These are phyloP conservation scores for Ceriops tagal DNA, from an alignment of 345 rosid species.

Conservation along the genomic window DNA sequence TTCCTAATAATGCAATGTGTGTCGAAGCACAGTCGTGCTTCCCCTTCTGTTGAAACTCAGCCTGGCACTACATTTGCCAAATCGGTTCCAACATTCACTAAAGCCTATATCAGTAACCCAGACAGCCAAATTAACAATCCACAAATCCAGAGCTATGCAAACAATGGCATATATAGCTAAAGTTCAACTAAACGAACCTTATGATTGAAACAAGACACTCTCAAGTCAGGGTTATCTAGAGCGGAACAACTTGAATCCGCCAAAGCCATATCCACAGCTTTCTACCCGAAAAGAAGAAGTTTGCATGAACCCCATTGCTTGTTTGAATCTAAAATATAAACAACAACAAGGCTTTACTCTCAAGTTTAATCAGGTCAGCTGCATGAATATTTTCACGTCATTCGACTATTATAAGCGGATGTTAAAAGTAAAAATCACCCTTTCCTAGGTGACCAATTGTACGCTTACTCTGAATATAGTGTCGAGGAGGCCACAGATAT, in stretches of 20 bases:
- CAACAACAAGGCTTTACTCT: too few species aligned
- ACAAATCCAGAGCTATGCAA: neutral
- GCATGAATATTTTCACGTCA: too few species aligned
- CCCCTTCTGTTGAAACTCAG: conserved; percentile 94
- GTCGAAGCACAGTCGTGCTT: conserved; percentile 88
- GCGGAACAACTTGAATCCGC: conserved; percentile 70
- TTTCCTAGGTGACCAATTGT: neutral
- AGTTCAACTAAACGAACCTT: conserved; percentile 49
- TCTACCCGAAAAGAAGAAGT: conserved; percentile 36
- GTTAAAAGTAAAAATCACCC: neutral
- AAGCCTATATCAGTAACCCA: conserved; percentile 49
- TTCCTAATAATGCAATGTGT: conserved; percentile 78
- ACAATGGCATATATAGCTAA: neutral
- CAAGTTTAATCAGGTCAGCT: too few species aligned
- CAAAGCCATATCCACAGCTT: conserved; percentile 95
- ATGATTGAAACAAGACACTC: conserved; percentile 63
- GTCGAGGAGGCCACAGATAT: conserved; percentile 84
- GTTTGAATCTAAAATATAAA: neutral
- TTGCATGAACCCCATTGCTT: neutral
- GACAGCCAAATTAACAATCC: neutral
- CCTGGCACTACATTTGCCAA: conserved; percentile 85
- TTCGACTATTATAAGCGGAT: too few species aligned
- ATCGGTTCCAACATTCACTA: conserved; percentile 87
- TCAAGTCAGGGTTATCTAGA: conserved; percentile 58
- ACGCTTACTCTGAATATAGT: conserved; percentile 68